Percentiles rank a stretch among this genome's conserved stretches.
Conservation (phyloP, 257 asterid genomes). For the Scutellaria minor region DNA sequence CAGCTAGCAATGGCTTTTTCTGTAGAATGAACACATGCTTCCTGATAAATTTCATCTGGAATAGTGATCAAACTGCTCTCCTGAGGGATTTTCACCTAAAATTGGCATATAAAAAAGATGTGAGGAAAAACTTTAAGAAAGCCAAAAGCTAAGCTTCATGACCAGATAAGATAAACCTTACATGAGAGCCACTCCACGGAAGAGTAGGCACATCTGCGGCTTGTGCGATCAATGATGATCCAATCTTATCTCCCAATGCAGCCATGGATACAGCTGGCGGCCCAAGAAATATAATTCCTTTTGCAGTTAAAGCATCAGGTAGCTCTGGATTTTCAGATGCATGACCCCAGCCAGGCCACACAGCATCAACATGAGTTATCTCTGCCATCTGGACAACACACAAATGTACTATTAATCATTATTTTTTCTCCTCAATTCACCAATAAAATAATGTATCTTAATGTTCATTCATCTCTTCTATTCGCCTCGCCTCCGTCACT, state of each 20-base stretch:
- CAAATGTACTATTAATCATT: background rate
- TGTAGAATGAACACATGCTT: constrained; percentile 93
- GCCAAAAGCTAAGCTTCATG: constrained; percentile 26
- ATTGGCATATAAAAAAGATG: constrained; percentile 29
- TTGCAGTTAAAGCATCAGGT: constrained; percentile 86
- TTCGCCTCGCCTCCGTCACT: background rate
- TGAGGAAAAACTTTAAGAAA: constrained; percentile 24
- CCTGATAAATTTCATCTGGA: constrained; percentile 73
- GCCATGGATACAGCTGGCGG: constrained; percentile 94
- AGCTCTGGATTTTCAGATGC: constrained; percentile 99
- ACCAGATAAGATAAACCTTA: constrained; percentile 44
- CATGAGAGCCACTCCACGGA: constrained; percentile 99
- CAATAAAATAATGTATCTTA: constrained; percentile 18
- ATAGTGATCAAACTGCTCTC: constrained; percentile 80
- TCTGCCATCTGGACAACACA: constrained; percentile 83
- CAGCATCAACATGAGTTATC: constrained; percentile 96
- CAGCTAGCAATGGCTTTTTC: constrained; percentile 98
- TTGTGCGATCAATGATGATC: constrained; percentile 97
- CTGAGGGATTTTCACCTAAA: constrained; percentile 80
- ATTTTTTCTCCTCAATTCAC: constrained; percentile 5
- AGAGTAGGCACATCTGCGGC: constrained; percentile 99
- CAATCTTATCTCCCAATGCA: constrained; percentile 97
- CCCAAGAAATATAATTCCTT: constrained; percentile 89
- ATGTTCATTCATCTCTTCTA: background rate
- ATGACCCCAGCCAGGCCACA: constrained; percentile 99